Evolutionary conservation across 805 yeast species (phyloP), one percentile per base, ranked within the genome.

Genomic region (Torulaspora franciscae): DNA sequence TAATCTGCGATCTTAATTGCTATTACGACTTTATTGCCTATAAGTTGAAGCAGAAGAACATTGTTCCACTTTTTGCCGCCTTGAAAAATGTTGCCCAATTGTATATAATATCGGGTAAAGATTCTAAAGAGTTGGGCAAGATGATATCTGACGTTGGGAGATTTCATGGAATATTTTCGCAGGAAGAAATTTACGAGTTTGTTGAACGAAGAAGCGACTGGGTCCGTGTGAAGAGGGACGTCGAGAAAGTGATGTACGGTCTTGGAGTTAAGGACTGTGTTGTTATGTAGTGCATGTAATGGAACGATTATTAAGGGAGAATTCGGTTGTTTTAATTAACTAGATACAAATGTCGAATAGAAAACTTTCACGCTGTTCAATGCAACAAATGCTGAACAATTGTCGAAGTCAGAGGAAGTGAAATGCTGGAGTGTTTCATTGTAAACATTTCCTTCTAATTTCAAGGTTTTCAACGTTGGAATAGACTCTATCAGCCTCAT

Each of bases 201-300:
- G 93, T 89, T 4, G 89, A 85, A 53, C 70, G 95, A 49, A 72
- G 99, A 45, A 75, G 81, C 29, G 99, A 91, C 63, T 91, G 99
- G 99, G 67, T 76, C 0, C 58, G 68, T 29, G 84, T 91, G 23
- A 83, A 80, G 52, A 72, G 75, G 49, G 85, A 84, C 47, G 97
- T 91, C 7, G 98, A 91, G 64, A 87, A 83, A 62, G 90, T 87
- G n/a, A 85, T 93, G 81, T 93, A 89, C 59, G 98, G 99, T 0
- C 72, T 91, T 43, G 89, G 87, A 13, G 66, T 82, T 24, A 84
- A 80, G 23, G 96, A 89, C 57, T 90, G 96, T 69, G 52, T 62
- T 0, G 69, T 87, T 33, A 68, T 75, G 68, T 82, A 61, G 65
- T 9, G 5, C 26, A 14, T 11, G 10, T 15, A 28, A 19, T 32